phyloP scores from a whole-genome alignment of 768 basidiomycete genomes.

The Tulasnella sp. region DNA sequence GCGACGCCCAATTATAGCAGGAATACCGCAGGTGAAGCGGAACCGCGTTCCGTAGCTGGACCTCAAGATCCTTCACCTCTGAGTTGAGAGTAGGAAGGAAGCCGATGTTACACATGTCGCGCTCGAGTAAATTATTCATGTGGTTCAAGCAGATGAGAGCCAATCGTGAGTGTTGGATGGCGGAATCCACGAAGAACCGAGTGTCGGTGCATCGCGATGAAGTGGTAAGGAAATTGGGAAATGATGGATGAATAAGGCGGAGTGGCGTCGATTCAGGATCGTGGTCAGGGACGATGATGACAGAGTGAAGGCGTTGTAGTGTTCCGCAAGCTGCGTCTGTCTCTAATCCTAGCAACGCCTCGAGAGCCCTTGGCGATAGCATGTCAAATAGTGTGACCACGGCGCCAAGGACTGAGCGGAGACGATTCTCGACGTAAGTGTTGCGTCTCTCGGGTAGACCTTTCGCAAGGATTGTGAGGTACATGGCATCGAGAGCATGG shows the following conservation, averaged over 20 bases:
- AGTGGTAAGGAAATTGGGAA: conserved; percentile 13
- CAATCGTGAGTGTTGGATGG: not conserved
- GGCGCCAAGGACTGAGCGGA: conserved; percentile 3
- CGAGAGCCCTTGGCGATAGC: not conserved
- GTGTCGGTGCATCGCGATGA: not conserved
- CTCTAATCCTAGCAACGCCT: not conserved
- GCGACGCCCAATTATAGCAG: not conserved
- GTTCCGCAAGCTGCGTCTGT: not conserved
- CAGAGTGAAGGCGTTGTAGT: not conserved
- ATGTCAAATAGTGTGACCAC: conserved; percentile 1
- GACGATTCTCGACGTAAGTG: too few species aligned
- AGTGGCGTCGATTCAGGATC: not conserved
- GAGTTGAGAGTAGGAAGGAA: not conserved
- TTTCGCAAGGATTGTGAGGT: too few species aligned
- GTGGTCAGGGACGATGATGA: not conserved
- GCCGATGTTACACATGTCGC: not conserved
- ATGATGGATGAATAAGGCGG: conserved; percentile 12
- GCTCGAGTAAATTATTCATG: not conserved
- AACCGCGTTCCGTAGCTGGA: not conserved
- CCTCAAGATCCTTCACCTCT: not conserved
- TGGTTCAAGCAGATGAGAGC: not conserved
- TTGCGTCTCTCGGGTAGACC: too few species aligned
- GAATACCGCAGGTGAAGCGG: not conserved
- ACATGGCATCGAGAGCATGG: too few species aligned
- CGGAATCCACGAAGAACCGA: not conserved